Base-by-base conservation (phyloP, 768 basidiomycete species). In the Crassisporium funariophilum region DNA sequence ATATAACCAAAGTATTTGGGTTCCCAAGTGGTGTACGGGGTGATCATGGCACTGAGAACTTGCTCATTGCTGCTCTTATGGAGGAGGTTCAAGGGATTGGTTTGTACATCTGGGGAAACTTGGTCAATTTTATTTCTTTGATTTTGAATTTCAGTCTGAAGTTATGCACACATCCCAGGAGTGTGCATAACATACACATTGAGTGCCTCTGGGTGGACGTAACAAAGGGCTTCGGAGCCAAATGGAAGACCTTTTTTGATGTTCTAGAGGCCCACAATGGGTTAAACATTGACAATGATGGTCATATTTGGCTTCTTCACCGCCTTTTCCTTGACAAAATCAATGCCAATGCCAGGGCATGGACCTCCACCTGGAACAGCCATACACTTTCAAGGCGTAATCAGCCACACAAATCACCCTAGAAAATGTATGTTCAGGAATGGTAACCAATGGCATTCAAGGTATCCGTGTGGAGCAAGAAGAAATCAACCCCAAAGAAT, bases 151-250 rank as follows among this genome's bases (percentile, higher is more conserved):
- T 33, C 23, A 22, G n/a, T n/a, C n/a, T n/a, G n/a, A n/a, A 16
- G n/a, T 15, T 19, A 11, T 6, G 10, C 5, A 15, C 23, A 29
- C 7, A 7, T 44, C 21, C 2, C n/a, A 58, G 54, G 24, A 53
- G 50, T 44, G 54, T 59, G 2, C 63, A 66, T 31, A 66, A 65
- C 40, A 56, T 62, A 8, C 54, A 55, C 0, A 66, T 66, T 25
- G 69, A 73, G 36, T 48, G 68, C 0, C 50, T 71, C 5, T 73
- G 73, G 71, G 57, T 57, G 5, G 66, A 73, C 47, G 55, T 72
- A 1, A 70, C 65, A 3, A 13, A 31, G 3, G 54, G 52, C 2
- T 53, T 70, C 40, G 65, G 69, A 4, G 33, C 42, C 7, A 66
- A 63, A 35, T 73, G 72, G 72, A 61, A 65, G 23, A 41, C 53